Percentiles rank a stretch among this genome's conserved stretches.
These are phyloP conservation scores for Cubamyces lactineus DNA, from an alignment of 768 basidiomycete species.

Conservation along the genomic window DNA sequence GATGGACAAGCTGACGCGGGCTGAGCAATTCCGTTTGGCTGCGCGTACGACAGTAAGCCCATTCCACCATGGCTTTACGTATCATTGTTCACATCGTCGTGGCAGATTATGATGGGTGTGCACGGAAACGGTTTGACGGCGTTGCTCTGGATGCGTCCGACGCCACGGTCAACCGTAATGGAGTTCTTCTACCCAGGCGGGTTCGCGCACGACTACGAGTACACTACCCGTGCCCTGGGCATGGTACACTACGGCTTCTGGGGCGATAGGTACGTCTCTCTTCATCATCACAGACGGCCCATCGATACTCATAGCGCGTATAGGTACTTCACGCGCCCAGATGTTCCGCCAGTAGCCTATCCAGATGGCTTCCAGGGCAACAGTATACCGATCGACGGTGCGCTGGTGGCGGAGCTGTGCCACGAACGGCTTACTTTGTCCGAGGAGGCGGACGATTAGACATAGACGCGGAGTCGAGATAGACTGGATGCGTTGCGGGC, in stretches of 20 bases:
- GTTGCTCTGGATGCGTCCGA: slow-evolving; percentile 91
- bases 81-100: background rate
- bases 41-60: slow-evolving; percentile 79
- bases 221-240: slow-evolving; percentile 77
- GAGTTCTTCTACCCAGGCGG: slow-evolving; percentile 89
- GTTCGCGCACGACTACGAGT: slow-evolving; percentile 87
- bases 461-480: background rate
- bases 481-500: background rate
- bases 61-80: background rate
- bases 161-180: slow-evolving; percentile 81
- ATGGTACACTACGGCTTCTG: slow-evolving; percentile 88
- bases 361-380: slow-evolving; percentile 91
- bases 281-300: background rate
- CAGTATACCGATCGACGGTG: slow-evolving; percentile 81
- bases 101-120: slow-evolving; percentile 90
- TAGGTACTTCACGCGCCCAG: slow-evolving; percentile 77
- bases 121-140: slow-evolving; percentile 92
- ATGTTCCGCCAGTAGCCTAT: slow-evolving; percentile 67
- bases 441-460: slow-evolving; percentile 64
- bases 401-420: slow-evolving; percentile 62
- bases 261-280: slow-evolving; percentile 58
- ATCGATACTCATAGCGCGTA: slow-evolving; percentile 2
- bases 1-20: slow-evolving; percentile 78
- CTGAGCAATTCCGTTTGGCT: slow-evolving; percentile 80
- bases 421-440: slow-evolving; percentile 58